Conservation (phyloP, 805 yeast genomes). For the Kodamaea neixiangensis region DNA sequence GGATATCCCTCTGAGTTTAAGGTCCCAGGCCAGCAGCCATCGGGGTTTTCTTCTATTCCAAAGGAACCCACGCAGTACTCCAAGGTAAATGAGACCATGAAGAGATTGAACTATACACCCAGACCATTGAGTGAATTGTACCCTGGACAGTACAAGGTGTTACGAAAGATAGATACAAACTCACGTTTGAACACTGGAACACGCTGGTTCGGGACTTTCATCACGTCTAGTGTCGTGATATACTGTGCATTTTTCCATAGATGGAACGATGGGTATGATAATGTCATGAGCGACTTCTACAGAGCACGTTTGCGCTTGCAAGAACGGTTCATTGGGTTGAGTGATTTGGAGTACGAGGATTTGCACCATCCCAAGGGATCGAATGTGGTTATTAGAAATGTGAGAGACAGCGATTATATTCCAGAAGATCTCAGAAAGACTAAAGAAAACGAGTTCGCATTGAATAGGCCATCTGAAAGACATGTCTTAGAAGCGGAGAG, state of each 20-base stretch:
- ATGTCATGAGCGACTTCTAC: conserved; percentile 69
- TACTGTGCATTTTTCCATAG: conserved; percentile 72
- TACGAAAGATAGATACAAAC: conserved; percentile 57
- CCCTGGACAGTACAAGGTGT: conserved; percentile 76
- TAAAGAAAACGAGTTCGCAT: conserved; percentile 48
- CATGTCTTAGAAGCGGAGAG: conserved; percentile 78
- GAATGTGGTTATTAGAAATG: conserved; percentile 42
- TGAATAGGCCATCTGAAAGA: conserved; percentile 68
- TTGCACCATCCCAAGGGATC: conserved; percentile 48
- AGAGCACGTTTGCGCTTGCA: conserved; percentile 59
- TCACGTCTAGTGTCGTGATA: conserved; percentile 50
- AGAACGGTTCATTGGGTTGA: conserved; percentile 55
- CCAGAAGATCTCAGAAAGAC: conserved; percentile 45
- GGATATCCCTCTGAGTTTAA: conserved; percentile 85
- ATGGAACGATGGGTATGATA: conserved; percentile 85
- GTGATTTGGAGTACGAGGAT: conserved; percentile 64
- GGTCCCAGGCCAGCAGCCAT: conserved; percentile 61
- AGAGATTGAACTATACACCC: conserved; percentile 71
- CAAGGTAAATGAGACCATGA: conserved; percentile 72
- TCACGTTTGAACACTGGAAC: conserved; percentile 61
- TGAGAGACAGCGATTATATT: conserved; percentile 44
- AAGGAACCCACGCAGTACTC: conserved; percentile 66
- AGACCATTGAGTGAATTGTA: conserved; percentile 72
- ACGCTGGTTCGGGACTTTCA: conserved; percentile 51
- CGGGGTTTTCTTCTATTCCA: conserved; percentile 59